phyloP scores from a whole-genome alignment of 257 asterid species.

The Nicotiana sylvestris region DNA sequence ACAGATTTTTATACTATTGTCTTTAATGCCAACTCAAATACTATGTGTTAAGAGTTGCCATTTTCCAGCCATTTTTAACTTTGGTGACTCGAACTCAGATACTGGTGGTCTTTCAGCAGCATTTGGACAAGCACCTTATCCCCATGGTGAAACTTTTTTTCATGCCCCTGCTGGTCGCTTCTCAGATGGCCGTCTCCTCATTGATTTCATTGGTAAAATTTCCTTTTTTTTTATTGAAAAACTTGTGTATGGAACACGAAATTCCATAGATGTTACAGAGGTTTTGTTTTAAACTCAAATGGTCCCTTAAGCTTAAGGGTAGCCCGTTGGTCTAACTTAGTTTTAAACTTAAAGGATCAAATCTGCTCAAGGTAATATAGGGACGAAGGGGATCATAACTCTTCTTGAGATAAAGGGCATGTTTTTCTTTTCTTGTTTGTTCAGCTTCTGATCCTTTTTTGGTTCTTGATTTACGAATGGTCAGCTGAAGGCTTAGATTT shows the following conservation, averaged over 20 bases:
- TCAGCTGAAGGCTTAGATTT: slow-evolving; percentile 57
- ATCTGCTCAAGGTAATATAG: too few relatives aligned
- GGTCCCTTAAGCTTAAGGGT: too few relatives aligned
- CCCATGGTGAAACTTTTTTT: slow-evolving; percentile 59
- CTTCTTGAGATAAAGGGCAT: too few relatives aligned
- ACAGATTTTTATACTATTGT: neutral
- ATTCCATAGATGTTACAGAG: too few relatives aligned
- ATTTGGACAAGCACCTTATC: slow-evolving; percentile 59
- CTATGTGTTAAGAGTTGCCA: slow-evolving; percentile 28
- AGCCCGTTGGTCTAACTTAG: too few relatives aligned
- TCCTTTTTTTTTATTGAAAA: neutral
- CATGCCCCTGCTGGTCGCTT: slow-evolving; percentile 57
- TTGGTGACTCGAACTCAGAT: slow-evolving; percentile 86
- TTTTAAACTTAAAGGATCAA: too few relatives aligned
- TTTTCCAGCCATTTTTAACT: slow-evolving; percentile 75
- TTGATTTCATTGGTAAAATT: slow-evolving; percentile 56
- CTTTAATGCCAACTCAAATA: neutral
- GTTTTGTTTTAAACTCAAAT: too few relatives aligned
- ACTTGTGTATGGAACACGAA: neutral
- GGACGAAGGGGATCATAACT: too few relatives aligned
- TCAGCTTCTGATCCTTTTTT: neutral
- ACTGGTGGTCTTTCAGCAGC: slow-evolving; percentile 84
- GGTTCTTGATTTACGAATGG: neutral
- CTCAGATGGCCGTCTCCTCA: slow-evolving; percentile 65
- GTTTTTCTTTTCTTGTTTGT: neutral